These are phyloP conservation scores for Aegilops tauschii DNA, from an alignment of 176 grass and related monocot genomes.

Conservation along the genomic window DNA sequence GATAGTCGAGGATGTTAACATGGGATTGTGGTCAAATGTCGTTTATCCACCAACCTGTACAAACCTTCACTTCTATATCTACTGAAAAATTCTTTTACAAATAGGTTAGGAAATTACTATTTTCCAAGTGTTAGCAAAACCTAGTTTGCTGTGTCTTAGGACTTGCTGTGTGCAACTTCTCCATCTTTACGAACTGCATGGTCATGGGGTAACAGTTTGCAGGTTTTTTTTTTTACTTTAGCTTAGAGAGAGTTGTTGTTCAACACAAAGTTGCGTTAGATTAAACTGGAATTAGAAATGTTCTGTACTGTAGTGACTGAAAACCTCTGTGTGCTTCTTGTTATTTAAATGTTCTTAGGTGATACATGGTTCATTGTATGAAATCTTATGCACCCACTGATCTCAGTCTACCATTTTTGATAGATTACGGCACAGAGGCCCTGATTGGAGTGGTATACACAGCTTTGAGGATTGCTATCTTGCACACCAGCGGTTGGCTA, in stretches of 20 bases:
- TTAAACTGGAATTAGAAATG: background rate
- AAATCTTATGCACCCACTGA: constrained; percentile 14
- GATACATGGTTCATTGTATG: background rate
- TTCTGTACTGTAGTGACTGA: background rate
- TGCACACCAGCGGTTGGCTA: constrained; percentile 93
- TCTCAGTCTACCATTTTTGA: background rate
- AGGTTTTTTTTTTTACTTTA: background rate
- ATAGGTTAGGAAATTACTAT: background rate
- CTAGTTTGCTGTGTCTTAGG: background rate
- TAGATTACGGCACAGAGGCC: constrained; percentile 87
- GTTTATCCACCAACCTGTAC: background rate
- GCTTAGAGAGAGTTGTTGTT: background rate
- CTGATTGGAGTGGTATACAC: constrained; percentile 94
- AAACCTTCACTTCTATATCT: background rate
- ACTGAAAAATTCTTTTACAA: background rate
- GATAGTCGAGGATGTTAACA: background rate
- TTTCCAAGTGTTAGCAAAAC: background rate
- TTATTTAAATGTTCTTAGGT: background rate
- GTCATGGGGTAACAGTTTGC: background rate
- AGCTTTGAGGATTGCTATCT: constrained; percentile 84
- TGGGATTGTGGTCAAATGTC: background rate
- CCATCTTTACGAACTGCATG: background rate
- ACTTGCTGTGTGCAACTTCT: background rate
- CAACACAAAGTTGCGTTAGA: background rate
- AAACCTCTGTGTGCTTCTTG: background rate